Evolutionary conservation across 176 grass and related monocot species (phyloP), one percentile per base, ranked within the genome.

Genomic region (Raddia distichophylla): DNA sequence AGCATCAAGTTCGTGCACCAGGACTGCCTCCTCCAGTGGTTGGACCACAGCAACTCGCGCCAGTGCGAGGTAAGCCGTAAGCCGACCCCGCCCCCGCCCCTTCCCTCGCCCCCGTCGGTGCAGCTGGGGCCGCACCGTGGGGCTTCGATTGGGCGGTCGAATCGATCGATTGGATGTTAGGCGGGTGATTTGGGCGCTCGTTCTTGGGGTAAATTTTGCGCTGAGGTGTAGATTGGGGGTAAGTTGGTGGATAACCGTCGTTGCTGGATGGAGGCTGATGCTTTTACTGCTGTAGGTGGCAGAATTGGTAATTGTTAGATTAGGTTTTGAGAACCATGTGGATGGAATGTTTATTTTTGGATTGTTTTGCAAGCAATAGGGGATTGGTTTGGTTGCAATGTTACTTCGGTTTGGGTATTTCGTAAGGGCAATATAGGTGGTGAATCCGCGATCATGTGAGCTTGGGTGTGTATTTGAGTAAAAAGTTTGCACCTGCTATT

Each of bases 1-100:
- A 99, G 97, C 73, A 99, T 99, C 75, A 99, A 99, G 77, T 99
- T 82, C 89, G 97, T 99, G 37, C 97, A 99, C 83, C 97, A 99
- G 87, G 97, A 99, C 45, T 99, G 97, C 91, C 97, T 99, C 77
- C 88, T 99, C 7, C 97, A 99, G 93, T 99, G 97, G 97, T 89
- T 99, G 44, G 90, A 91, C 79, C 97, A 99, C 80, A 99, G 97
- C 85, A 96, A 96, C 89, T 94, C 97, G 59, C 97, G 93, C 60
- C 97, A 96, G 87, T 99, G 97, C 93, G 97, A 99, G 97, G 97
- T 99, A 82, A 22, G 27, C 2, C 37, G 37, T 27, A 27, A 44
- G 48, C 64, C 34, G 8, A 54, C 0, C 8, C 7, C 6, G 6
- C 22, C 32, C 27, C 27, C 27, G 27, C 27, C 27, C 27, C 27